These are phyloP conservation scores for Periglandula ipomoeae DNA, from an alignment of 2,329 filamentous ascomycete genomes.

Conservation along the genomic window DNA sequence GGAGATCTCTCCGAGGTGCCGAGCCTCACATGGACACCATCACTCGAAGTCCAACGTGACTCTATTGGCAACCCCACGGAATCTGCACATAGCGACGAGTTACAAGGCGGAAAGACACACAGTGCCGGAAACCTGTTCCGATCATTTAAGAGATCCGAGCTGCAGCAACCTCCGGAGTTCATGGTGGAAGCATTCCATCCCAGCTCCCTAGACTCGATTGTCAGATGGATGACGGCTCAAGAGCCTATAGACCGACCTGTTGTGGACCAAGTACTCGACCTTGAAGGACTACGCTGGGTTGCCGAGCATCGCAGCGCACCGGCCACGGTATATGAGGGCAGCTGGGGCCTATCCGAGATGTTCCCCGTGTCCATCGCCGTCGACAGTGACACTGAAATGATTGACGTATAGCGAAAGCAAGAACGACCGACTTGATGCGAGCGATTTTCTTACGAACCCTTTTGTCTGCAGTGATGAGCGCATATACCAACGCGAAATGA, in stretches of 20 bases:
- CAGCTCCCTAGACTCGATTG: slow-evolving; percentile 73
- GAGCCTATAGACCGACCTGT: slow-evolving; percentile 64
- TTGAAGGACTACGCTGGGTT: slow-evolving; percentile 73
- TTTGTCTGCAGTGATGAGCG: slow-evolving; percentile 1
- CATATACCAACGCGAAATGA: background rate
- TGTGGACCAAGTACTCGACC: slow-evolving; percentile 62
- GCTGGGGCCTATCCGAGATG: slow-evolving; percentile 73
- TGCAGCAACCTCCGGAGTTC: slow-evolving; percentile 65
- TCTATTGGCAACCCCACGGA: slow-evolving; percentile 42
- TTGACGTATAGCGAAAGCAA: slow-evolving; percentile 36
- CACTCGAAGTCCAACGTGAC: slow-evolving; percentile 63
- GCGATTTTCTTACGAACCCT: background rate
- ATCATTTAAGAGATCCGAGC: slow-evolving; percentile 38
- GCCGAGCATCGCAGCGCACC: slow-evolving; percentile 67
- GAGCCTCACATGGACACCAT: slow-evolving; percentile 72
- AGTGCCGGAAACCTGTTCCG: slow-evolving; percentile 32
- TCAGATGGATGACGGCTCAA: slow-evolving; percentile 79
- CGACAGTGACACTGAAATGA: slow-evolving; percentile 50
- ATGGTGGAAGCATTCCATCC: slow-evolving; percentile 71
- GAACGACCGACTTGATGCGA: background rate
- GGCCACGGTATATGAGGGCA: slow-evolving; percentile 93
- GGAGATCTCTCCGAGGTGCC: slow-evolving; percentile 86
- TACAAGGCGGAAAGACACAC: slow-evolving; percentile 22
- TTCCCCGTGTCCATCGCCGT: slow-evolving; percentile 26
- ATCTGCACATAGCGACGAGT: slow-evolving; percentile 25